These are phyloP conservation scores for rapeseed (Brassica napus) DNA, from an alignment of 345 rosid genomes.

Conservation along the genomic window Da-Ae NC_063442.1:28299001-28299500, in stretches of 20 bases:
- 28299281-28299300: not conserved
- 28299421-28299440: not conserved
- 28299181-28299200: constrained; percentile 53
- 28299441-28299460: not conserved
- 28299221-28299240: not conserved
- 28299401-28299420: not conserved
- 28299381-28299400: not conserved
- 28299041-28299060: constrained; percentile 52
- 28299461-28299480: not conserved
- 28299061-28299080: constrained; percentile 42
- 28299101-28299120: constrained; percentile 64
- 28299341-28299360: constrained; percentile 14
- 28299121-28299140: constrained; percentile 64
- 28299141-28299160: constrained; percentile 46
- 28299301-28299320: constrained; percentile 12
- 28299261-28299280: not conserved
- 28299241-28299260: not conserved
- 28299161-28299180: constrained; percentile 54
- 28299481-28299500: not conserved
- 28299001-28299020: constrained; percentile 47
- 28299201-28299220: constrained; percentile 42
- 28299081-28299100: constrained; percentile 58
- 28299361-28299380: not conserved
- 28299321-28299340: constrained; percentile 28
- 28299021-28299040: constrained; percentile 47